These are phyloP conservation scores for Linderniella brevidens DNA, from an alignment of 257 asterid species.

Conservation along the genomic window DNA sequence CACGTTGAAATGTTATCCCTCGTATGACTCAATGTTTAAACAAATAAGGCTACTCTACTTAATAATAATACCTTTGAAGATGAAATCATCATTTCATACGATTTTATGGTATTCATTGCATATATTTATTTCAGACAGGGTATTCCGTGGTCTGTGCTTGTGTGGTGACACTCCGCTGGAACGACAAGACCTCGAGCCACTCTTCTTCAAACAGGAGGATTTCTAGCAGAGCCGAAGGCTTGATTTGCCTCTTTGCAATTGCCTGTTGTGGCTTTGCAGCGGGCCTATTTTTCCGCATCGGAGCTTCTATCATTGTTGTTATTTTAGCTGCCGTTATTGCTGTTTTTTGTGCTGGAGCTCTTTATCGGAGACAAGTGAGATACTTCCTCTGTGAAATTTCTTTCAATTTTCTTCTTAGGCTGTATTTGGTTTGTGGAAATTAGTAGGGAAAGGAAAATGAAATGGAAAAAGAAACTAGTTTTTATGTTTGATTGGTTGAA, in stretches of 20 bases:
- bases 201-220: conserved; percentile 26
- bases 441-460: no score
- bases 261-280: conserved; percentile 67
- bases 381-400: no score
- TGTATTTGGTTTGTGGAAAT: no score
- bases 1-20: no score
- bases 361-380: not conserved
- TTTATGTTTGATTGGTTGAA: no score
- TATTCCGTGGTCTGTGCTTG: conserved; percentile 95
- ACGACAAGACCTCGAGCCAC: conserved; percentile 27
- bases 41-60: no score
- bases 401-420: no score
- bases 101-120: no score
- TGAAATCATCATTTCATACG: no score
- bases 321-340: conserved; percentile 10
- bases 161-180: conserved; percentile 78
- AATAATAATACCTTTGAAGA: conserved; percentile 9
- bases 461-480: no score
- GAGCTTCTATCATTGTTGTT: conserved; percentile 38
- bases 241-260: conserved; percentile 49
- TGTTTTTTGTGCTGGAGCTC: not conserved
- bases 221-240: conserved; percentile 49
- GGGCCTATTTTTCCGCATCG: conserved; percentile 53
- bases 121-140: conserved; percentile 65
- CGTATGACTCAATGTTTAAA: no score